Base-by-base conservation (phyloP, 2,329 filamentous ascomycete species). In the Cercospora sp. region DNA sequence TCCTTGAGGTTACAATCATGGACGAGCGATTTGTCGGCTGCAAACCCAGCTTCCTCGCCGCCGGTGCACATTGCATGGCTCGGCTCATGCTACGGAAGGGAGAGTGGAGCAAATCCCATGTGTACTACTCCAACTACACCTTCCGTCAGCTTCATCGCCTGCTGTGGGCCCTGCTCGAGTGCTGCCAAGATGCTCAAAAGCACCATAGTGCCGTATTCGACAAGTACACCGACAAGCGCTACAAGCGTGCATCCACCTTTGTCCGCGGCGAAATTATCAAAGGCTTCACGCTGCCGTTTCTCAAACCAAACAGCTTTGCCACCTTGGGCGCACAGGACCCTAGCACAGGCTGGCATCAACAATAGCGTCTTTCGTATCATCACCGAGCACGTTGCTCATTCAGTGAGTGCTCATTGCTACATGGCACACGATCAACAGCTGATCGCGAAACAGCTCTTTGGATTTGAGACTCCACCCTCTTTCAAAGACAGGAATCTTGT, bases 1-100 rank as follows among this genome's bases (percentile, higher is more conserved):
- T 99, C 81, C 85, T 99, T 28, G 95, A 99, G 79, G 87, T 98
- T 65, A 96, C 93, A 42, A 90, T 98, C 79, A 97, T 98, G 93
- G 95, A 99, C 78, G 94, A 98, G 84, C 91, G 94, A 20, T 98
- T 99, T 76, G 93, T 99, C 40, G 92, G 91, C 28, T 93, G 91
- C 74, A 91, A 92, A 33, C 92, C 94, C 2, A 97, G 94, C 84
- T 98, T 92, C 78, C 83, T 94, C 63, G 92, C 95, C 65, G 95
- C 95, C 18, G 94, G 92, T 30, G 92, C 95, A 26, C 95, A 99
- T 80, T 98, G 94, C 78, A 84, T 99, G 61, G 92, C 95, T 48
- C 90, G 94, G 68, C 80, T 94, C 76, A 92, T 99, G 85, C 83
- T 99, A 68, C 89, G 89, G 78, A 97, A 97, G 84, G 95, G 95